phyloP scores from a whole-genome alignment of 1,284 basidiomycete genomes.

The Heimioporus punctisporus region DNA sequence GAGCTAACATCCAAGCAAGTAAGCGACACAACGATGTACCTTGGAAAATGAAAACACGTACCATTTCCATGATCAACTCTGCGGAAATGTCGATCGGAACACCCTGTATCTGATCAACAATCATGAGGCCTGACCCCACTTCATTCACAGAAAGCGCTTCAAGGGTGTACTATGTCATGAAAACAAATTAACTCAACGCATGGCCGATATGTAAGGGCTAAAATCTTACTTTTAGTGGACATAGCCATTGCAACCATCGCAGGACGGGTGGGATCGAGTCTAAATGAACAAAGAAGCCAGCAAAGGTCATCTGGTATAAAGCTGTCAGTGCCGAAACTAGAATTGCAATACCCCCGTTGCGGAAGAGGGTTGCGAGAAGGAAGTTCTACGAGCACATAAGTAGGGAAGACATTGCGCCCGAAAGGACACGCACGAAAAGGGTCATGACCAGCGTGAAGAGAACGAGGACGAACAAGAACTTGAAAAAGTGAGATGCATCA shows the following conservation, averaged over 20 bases:
- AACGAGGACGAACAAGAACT: slow-evolving; percentile 78
- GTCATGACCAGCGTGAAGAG: slow-evolving; percentile 83
- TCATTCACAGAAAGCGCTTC: slow-evolving; percentile 91
- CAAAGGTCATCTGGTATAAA: slow-evolving; percentile 85
- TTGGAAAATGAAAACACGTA: slow-evolving; percentile 35
- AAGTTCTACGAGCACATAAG: slow-evolving; percentile 68
- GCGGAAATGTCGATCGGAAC: slow-evolving; percentile 83
- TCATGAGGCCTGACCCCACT: slow-evolving; percentile 83
- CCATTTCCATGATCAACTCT: slow-evolving; percentile 79
- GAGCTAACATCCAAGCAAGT: slow-evolving; percentile 42
- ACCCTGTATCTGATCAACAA: slow-evolving; percentile 77
- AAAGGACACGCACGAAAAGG: slow-evolving; percentile 64
- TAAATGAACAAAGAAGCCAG: slow-evolving; percentile 87
- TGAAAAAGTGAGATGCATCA: slow-evolving; percentile 76
- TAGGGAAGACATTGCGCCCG: not conserved
- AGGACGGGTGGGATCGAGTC: slow-evolving; percentile 79
- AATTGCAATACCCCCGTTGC: slow-evolving; percentile 88
- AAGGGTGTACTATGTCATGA: slow-evolving; percentile 64
- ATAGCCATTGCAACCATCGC: slow-evolving; percentile 86
- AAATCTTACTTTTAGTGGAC: slow-evolving; percentile 50
- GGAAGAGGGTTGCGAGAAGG: slow-evolving; percentile 79
- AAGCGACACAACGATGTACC: not conserved
- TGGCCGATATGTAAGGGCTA: not conserved
- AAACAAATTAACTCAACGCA: slow-evolving; percentile 37
- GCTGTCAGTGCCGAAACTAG: slow-evolving; percentile 77